These are phyloP conservation scores for Fraxinus quadrangulata DNA, from an alignment of 257 asterid genomes.

Conservation along the genomic window DNA sequence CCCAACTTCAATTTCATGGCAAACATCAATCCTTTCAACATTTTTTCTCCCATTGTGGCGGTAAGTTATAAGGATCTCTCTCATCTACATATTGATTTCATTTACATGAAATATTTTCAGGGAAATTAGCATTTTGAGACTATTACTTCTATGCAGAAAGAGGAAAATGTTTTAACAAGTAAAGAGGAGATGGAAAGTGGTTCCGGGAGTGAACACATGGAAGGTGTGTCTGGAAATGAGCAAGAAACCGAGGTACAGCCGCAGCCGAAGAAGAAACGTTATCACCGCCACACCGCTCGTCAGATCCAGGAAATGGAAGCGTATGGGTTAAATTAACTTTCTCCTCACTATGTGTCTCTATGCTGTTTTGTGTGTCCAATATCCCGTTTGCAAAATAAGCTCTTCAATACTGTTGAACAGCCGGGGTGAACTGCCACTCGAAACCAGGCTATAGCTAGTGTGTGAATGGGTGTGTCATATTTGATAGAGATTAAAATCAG, in stretches of 20 bases:
- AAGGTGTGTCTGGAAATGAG: slow-evolving; percentile 74
- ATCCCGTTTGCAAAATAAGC: neutral
- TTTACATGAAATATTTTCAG: neutral
- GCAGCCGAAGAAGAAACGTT: slow-evolving; percentile 68
- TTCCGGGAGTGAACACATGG: slow-evolving; percentile 82
- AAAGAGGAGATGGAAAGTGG: slow-evolving; percentile 85
- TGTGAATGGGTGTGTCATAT: neutral
- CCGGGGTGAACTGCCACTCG: neutral
- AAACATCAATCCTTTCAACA: slow-evolving; percentile 73
- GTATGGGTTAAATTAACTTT: slow-evolving; percentile 27
- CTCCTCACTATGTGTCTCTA: neutral
- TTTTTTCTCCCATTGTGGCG: slow-evolving; percentile 69
- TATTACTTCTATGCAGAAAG: slow-evolving; percentile 45
- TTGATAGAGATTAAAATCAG: too few relatives aligned
- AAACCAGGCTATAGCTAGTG: neutral
- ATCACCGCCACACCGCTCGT: slow-evolving; percentile 86
- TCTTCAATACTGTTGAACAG: neutral
- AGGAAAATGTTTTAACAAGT: slow-evolving; percentile 59
- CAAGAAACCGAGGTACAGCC: slow-evolving; percentile 47
- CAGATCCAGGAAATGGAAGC: slow-evolving; percentile 99
- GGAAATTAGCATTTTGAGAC: neutral
- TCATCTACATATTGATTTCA: neutral
- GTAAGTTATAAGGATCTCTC: slow-evolving; percentile 40
- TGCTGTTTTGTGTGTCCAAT: neutral
- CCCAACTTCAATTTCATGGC: slow-evolving; percentile 81